Conservation (phyloP, 2,329 filamentous ascomycete species). For the Diaporthe velutina region DNA sequence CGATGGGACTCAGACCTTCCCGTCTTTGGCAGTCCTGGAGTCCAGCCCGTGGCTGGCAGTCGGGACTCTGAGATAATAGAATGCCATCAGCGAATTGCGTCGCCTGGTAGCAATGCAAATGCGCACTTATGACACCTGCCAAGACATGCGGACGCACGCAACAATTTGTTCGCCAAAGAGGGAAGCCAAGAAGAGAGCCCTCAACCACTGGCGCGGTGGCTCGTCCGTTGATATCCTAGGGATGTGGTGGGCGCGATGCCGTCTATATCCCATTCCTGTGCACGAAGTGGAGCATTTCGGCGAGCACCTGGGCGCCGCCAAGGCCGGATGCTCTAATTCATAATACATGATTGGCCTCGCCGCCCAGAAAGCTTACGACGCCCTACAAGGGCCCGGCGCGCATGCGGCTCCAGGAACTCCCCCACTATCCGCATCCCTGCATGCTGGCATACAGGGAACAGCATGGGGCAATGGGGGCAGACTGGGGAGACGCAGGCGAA, state of each 20-base stretch:
- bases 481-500: not conserved
- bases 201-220: not conserved
- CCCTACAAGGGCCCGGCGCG: not conserved
- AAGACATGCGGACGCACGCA: constrained; percentile 25
- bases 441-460: not conserved
- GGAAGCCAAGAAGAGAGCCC: constrained; percentile 24
- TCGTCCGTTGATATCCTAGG: not conserved
- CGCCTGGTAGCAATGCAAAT: not conserved
- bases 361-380: constrained; percentile 30
- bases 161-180: not conserved
- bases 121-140: constrained; percentile 13
- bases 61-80: constrained; percentile 3
- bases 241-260: constrained; percentile 5
- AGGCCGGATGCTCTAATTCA: constrained; percentile 45
- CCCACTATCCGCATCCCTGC: constrained; percentile 26
- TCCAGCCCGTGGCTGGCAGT: not conserved
- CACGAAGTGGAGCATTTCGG: not conserved
- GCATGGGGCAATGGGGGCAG: not conserved
- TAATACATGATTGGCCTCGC: constrained; percentile 19
- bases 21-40: constrained; percentile 14
- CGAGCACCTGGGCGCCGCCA: constrained; percentile 8
- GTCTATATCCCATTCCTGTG: constrained; percentile 2
- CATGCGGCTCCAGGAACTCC: constrained; percentile 22
- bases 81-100: constrained; percentile 1
- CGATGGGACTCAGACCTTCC: constrained; percentile 1